phyloP scores from a whole-genome alignment of 768 basidiomycete species.

The Boletellus emodensis region DNA sequence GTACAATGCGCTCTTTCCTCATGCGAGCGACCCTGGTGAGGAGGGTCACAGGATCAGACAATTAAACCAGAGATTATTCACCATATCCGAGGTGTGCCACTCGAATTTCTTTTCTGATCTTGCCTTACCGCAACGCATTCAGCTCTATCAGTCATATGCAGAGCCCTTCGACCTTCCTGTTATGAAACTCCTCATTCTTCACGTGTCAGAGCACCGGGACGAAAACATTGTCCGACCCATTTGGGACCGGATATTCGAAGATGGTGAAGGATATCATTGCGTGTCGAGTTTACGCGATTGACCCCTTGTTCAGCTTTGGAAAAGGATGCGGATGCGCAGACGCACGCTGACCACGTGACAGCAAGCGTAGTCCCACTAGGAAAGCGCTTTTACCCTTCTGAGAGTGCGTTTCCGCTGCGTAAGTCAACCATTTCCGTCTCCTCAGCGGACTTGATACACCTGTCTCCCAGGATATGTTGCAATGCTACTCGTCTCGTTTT shows the following conservation, averaged over 20 bases:
- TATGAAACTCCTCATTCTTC: conserved; percentile 84
- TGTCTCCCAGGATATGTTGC: conserved; percentile 62
- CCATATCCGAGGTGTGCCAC: conserved; percentile 73
- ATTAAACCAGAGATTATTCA: conserved; percentile 61
- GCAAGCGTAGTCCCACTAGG: conserved; percentile 68
- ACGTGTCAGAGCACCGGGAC: conserved; percentile 91
- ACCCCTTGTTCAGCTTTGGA: conserved; percentile 42
- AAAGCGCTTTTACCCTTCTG: conserved; percentile 86
- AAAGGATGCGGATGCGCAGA: conserved; percentile 50
- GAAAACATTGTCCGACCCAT: conserved; percentile 76
- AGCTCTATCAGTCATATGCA: conserved; percentile 90
- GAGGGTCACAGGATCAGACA: conserved; percentile 59
- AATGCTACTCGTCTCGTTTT: conserved; percentile 70
- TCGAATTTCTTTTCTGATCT: conserved; percentile 1
- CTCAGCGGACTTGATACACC: not conserved
- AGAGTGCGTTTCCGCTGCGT: conserved; percentile 87
- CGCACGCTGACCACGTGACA: conserved; percentile 59
- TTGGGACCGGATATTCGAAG: conserved; percentile 85
- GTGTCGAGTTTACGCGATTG: conserved; percentile 2
- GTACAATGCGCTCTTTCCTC: conserved; percentile 61
- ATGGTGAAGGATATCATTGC: conserved; percentile 45
- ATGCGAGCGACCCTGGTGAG: conserved; percentile 56
- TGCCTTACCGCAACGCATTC: conserved; percentile 9
- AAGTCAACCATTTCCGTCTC: conserved; percentile 25
- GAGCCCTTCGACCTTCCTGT: conserved; percentile 79